Evolutionary conservation across 352 stramenopile species (phyloP), one percentile per base, ranked within the genome.

Genomic region (Phytophthora pistaciae): DNA sequence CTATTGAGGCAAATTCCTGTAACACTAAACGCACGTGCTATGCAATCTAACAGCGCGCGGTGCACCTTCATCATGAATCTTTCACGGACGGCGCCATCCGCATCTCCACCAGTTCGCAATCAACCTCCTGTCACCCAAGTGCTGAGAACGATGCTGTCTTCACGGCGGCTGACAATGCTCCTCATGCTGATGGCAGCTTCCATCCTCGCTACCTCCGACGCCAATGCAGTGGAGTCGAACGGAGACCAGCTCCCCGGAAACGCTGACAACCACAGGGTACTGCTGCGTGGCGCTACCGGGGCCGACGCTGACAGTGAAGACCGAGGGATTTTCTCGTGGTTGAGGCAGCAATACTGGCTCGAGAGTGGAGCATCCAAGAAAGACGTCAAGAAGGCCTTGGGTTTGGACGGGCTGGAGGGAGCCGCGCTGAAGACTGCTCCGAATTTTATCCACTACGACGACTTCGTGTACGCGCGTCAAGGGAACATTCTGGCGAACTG

Each of bases 401-500:
- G 13, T 8, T 40, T 72, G 13, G 40, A 66, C 1, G 8, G 31
- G 4, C 16, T 72, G 3, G 23, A 58, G 1, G 57, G n/a, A 23
- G 16, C 18, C 5, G 40, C 56, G 16, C 57, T 62, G 27, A 72
- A 71, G 16, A n/a, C 56, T 33, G 36, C 64, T 7, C 57, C 56
- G 4, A 72, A 72, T 5, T 72, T 62, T 38, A 8, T 14, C 3
- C 57, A 62, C 50, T 72, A 61, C 33, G 56, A 71, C 16, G 40
- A 71, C 31, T 71, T 61, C 20, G 48, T 66, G 53, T 9, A 64
- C 10, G 9, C 54, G 1, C 29, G 44, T n/a, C 53, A 64, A 59
- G 53, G 54, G 7, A 44, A 18, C 9, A 52, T 23, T 18, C 44
- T 69, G 20, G 7, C 64, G 2, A 7, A 6, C 2, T 58, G 33